Evolutionary conservation across 208 protist genomes (phyloP).

Genomic region (Acanthamoeba triangularis): DNA sequence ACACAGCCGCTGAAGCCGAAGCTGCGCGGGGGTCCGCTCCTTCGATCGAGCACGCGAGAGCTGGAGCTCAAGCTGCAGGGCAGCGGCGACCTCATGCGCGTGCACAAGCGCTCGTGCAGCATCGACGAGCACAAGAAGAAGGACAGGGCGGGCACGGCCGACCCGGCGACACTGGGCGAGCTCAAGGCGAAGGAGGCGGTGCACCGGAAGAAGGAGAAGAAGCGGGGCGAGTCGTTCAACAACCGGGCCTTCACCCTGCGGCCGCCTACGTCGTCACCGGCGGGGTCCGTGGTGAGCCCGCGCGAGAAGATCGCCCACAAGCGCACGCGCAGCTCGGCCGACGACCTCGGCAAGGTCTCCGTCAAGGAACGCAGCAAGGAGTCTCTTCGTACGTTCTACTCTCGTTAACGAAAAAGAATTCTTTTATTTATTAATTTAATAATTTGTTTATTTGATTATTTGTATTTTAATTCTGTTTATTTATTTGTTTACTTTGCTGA

Average conservation of each 20-base stretch:
- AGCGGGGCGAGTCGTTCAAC: constrained; percentile 44
- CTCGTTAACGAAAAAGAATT: too few relatives aligned
- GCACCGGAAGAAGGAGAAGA: constrained; percentile 40
- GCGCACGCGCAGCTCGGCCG: constrained; percentile 40
- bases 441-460: not conserved
- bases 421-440: too few relatives aligned
- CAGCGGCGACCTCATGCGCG: constrained; percentile 33
- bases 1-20: not conserved
- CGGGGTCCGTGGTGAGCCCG: not conserved
- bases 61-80: constrained; percentile 29
- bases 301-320: constrained; percentile 43
- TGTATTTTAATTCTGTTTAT: not conserved
- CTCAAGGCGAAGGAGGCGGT: not conserved
- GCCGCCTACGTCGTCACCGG: not conserved
- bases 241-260: constrained; percentile 18
- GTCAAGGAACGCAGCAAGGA: constrained; percentile 22
- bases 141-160: not conserved
- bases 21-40: not conserved
- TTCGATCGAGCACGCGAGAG: constrained; percentile 2
- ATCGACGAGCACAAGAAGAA: constrained; percentile 44
- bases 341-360: not conserved
- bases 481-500: too few relatives aligned
- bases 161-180: too few relatives aligned
- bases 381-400: constrained; percentile 10
- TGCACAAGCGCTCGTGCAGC: constrained; percentile 42